These are phyloP conservation scores for Nitzschia palea DNA, from an alignment of 108 stramenopile species.

Conservation along the genomic window DNA sequence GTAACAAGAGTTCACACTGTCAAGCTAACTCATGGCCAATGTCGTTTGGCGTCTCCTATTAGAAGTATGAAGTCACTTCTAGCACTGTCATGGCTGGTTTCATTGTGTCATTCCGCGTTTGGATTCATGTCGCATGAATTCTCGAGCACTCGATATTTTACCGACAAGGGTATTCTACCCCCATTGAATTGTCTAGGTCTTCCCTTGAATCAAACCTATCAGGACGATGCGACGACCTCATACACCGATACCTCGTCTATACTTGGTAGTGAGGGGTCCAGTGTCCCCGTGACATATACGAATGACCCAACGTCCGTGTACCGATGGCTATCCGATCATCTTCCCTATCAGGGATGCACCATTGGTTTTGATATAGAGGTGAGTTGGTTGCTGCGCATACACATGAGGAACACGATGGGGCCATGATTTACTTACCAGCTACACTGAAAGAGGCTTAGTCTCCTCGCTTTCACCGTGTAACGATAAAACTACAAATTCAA, in stretches of 20 bases:
- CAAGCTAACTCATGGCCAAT: no score
- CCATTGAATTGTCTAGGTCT: neutral
- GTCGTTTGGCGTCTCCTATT: no score
- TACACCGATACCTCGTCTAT: neutral
- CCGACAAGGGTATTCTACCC: constrained; percentile 10
- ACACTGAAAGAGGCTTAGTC: constrained; percentile 47
- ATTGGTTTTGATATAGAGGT: constrained; percentile 47
- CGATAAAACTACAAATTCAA: constrained; percentile 5
- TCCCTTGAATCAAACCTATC: neutral
- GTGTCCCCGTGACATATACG: constrained; percentile 55
- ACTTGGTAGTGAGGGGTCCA: neutral
- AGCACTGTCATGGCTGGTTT: no score
- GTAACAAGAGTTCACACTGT: no score
- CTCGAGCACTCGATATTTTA: constrained; percentile 17
- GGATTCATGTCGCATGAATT: constrained; percentile 2
- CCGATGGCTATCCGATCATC: constrained; percentile 53
- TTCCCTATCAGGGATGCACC: constrained; percentile 18
- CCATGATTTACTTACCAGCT: constrained; percentile 23
- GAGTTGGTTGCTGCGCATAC: neutral
- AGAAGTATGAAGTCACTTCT: no score
- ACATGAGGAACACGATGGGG: neutral
- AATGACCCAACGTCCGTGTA: constrained; percentile 49
- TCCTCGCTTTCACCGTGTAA: constrained; percentile 16
- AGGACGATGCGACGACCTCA: neutral
- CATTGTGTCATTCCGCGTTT: no score